phyloP scores from a whole-genome alignment of 768 basidiomycete genomes.

The Phlebiopsis flavidoalba region DNA sequence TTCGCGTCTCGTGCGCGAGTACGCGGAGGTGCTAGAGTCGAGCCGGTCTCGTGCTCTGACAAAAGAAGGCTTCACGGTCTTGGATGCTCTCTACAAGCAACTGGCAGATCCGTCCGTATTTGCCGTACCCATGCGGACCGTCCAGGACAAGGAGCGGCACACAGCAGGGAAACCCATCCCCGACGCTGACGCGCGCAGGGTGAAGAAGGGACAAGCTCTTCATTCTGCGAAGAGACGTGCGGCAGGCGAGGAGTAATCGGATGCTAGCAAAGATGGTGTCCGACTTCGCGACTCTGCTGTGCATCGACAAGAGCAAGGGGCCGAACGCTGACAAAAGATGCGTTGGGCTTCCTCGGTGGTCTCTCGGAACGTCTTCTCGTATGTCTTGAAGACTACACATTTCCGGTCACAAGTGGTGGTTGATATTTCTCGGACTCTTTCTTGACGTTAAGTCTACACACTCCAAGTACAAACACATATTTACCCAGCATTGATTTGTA shows the following conservation, averaged over 20 bases:
- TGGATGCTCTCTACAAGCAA: constrained; percentile 67
- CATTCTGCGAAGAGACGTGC: constrained; percentile 51
- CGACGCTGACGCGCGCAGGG: constrained; percentile 36
- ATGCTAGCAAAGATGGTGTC: constrained; percentile 59
- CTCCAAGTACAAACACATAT: background rate
- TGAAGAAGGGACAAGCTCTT: constrained; percentile 59
- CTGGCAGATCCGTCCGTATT: constrained; percentile 64
- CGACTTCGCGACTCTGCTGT: constrained; percentile 65
- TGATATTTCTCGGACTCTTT: background rate
- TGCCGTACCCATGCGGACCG: constrained; percentile 47
- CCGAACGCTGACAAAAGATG: constrained; percentile 74
- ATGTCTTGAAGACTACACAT: background rate
- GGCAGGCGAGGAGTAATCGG: constrained; percentile 43
- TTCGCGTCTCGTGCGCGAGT: constrained; percentile 50
- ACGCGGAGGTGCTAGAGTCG: constrained; percentile 55
- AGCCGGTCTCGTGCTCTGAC: constrained; percentile 64
- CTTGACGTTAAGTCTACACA: background rate
- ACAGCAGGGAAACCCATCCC: constrained; percentile 34
- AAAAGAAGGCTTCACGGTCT: constrained; percentile 64
- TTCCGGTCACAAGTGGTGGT: background rate
- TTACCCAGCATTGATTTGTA: background rate
- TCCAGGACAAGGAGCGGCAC: constrained; percentile 23
- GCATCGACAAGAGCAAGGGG: constrained; percentile 66
- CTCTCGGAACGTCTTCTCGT: constrained; percentile 48
- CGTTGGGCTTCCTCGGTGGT: constrained; percentile 62